phyloP scores from a whole-genome alignment of 2,329 filamentous ascomycete species.

The Aspergillus sergii region DNA sequence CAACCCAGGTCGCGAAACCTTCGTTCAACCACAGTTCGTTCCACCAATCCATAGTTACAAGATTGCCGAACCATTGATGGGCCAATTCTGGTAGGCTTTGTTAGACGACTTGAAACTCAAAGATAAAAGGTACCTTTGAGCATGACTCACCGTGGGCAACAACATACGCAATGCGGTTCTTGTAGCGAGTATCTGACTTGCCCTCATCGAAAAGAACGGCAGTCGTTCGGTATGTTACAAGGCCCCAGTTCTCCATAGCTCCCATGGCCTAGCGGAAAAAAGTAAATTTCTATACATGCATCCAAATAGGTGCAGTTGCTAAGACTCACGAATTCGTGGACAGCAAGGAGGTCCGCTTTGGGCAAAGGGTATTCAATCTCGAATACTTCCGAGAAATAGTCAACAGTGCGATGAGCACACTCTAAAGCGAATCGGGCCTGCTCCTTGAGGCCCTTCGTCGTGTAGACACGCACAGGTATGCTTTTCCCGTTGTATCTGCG shows the following conservation, averaged over 20 bases:
- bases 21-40: constrained; percentile 93
- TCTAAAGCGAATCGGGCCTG: constrained; percentile 88
- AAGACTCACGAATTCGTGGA: constrained; percentile 81
- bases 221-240: constrained; percentile 94
- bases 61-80: constrained; percentile 94
- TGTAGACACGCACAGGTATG: constrained; percentile 93
- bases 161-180: constrained; percentile 93
- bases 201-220: constrained; percentile 95
- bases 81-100: constrained; percentile 66
- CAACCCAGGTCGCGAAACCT: constrained; percentile 97
- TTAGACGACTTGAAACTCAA: not conserved
- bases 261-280: constrained; percentile 54
- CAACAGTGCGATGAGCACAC: constrained; percentile 89
- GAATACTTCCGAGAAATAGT: constrained; percentile 95
- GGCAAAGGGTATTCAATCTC: constrained; percentile 90
- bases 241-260: constrained; percentile 95
- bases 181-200: constrained; percentile 85
- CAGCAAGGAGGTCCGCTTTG: constrained; percentile 86
- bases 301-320: not conserved
- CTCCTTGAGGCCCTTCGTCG: constrained; percentile 88
- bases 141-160: constrained; percentile 71
- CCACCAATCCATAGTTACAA: constrained; percentile 98
- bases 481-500: constrained; percentile 88
- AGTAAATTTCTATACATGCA: constrained; percentile 33
- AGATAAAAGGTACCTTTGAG: not conserved